phyloP scores from a whole-genome alignment of 2,329 filamentous ascomycete genomes.

The Alternaria incomplexa region DNA sequence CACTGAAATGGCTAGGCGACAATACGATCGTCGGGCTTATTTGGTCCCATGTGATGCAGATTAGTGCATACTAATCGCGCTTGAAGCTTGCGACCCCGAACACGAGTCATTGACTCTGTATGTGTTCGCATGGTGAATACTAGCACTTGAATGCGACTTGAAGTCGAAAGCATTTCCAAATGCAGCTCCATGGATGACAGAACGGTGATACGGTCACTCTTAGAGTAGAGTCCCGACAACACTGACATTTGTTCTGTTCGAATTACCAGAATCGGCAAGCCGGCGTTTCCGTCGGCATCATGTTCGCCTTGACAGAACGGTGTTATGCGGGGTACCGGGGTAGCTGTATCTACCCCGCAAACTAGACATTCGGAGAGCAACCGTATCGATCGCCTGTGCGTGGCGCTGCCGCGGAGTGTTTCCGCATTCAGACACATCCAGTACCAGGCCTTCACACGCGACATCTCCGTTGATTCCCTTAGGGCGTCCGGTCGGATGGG shows the following conservation, averaged over 20 bases:
- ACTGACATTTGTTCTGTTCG: background rate
- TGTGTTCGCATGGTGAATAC: background rate
- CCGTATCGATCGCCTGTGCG: conserved; percentile 12
- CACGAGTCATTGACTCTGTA: background rate
- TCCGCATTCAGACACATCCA: conserved; percentile 9
- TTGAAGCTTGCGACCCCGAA: background rate
- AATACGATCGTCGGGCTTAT: background rate
- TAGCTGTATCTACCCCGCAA: conserved; percentile 24
- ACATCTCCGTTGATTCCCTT: conserved; percentile 5
- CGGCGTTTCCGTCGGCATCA: background rate
- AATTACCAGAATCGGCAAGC: conserved; percentile 4
- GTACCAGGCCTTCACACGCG: background rate
- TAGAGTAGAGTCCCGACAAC: background rate
- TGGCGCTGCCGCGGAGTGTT: conserved; percentile 2
- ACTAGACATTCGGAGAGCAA: conserved; percentile 18
- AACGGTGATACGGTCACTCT: background rate
- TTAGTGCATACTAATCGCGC: background rate
- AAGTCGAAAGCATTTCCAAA: background rate
- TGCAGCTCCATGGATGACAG: background rate
- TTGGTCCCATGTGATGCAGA: background rate
- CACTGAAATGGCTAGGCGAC: background rate
- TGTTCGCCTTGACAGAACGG: background rate
- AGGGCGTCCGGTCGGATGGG: conserved; percentile 20
- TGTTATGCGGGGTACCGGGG: conserved; percentile 26
- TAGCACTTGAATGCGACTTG: background rate